A percentile compares a stretch with the other conserved stretches of the same genome.
Evolutionary conservation across 495 filamentous ascomycete species (phyloP).

Genomic region (Tetracladium setigerum): DNA sequence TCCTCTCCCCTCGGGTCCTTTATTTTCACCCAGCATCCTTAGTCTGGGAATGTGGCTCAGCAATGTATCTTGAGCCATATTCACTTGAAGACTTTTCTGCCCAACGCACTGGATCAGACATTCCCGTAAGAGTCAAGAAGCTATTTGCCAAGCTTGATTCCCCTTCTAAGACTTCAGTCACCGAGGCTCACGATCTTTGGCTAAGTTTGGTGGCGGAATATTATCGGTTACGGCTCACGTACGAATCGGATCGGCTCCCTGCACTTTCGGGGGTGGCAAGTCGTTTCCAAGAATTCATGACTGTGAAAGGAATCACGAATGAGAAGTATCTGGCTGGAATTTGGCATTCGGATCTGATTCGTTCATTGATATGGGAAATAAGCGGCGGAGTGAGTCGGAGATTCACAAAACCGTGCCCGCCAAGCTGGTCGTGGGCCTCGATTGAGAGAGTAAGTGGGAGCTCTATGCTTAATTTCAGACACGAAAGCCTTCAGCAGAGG

Average conservation of each 20-base stretch:
- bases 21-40: conserved; percentile 8
- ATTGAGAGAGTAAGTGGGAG: background rate
- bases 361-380: background rate
- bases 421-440: background rate
- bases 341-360: conserved; percentile 6
- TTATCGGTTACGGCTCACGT: conserved; percentile 3
- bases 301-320: background rate
- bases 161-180: background rate
- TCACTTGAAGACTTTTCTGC: background rate
- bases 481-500: too few species aligned
- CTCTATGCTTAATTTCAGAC: background rate
- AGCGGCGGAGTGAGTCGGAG: background rate
- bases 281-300: conserved; percentile 3
- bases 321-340: conserved; percentile 8
- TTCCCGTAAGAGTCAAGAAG: conserved; percentile 3
- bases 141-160: conserved; percentile 4
- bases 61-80: background rate
- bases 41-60: conserved; percentile 12
- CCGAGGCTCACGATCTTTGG: conserved; percentile 3
- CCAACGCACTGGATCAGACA: background rate
- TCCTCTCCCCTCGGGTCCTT: conserved; percentile 14
- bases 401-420: background rate
- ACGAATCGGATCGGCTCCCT: conserved; percentile 8
- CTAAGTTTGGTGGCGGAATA: conserved; percentile 6
- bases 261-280: conserved; percentile 14